Conservation (phyloP, 176 grass and related monocot genomes). For the Tillandsia fasciculata region DNA sequence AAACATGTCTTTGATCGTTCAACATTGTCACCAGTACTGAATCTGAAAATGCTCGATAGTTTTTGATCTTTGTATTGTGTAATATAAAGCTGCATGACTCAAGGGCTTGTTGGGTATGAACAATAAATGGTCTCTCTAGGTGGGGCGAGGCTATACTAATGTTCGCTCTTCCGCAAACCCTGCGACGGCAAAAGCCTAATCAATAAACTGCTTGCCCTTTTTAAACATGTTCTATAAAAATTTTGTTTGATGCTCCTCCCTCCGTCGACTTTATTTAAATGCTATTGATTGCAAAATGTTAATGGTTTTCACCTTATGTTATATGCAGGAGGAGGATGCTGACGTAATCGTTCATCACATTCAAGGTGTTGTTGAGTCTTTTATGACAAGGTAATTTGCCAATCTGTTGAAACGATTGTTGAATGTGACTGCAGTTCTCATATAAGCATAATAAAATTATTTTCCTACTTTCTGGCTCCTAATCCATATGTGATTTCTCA, state of each 20-base stretch:
- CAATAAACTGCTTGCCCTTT: no score
- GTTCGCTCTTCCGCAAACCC: no score
- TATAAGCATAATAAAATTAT: background rate
- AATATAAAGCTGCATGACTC: no score
- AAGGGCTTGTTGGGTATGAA: no score
- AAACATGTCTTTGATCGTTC: no score
- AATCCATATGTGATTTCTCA: no score
- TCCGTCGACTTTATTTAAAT: background rate
- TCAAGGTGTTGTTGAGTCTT: conserved; percentile 59
- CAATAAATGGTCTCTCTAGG: no score
- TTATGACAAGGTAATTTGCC: conserved; percentile 44
- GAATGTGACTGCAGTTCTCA: background rate
- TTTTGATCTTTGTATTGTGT: no score
- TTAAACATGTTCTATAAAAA: background rate
- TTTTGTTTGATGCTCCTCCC: background rate
- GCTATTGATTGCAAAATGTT: background rate
- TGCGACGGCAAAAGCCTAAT: no score
- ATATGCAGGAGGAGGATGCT: conserved; percentile 53
- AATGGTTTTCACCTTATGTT: background rate
- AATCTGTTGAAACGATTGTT: background rate
- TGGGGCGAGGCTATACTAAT: no score
- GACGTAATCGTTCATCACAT: conserved; percentile 72
- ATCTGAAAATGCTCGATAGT: no score
- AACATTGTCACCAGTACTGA: no score
- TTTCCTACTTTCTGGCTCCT: background rate